Evolutionary conservation across 352 stramenopile genomes (phyloP).

Genomic region (Phytophthora litchii): DNA sequence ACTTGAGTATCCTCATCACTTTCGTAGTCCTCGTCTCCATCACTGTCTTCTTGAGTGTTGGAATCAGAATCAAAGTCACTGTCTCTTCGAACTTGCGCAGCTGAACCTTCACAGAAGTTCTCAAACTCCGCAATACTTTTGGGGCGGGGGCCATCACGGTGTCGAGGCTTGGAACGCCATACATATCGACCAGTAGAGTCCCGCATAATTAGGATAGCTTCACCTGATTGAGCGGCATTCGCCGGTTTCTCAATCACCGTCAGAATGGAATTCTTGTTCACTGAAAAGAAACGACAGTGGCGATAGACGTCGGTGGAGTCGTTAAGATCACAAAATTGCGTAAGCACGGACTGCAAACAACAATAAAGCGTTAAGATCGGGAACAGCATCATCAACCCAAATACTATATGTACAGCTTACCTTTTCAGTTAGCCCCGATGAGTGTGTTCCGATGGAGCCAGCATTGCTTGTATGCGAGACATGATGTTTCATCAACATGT

Average conservation of each 20-base stretch:
- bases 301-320: constrained; percentile 44
- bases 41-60: constrained; percentile 30
- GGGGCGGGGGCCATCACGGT: constrained; percentile 55
- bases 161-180: constrained; percentile 78
- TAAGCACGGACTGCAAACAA: constrained; percentile 52
- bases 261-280: constrained; percentile 83
- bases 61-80: constrained; percentile 33
- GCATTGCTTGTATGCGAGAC: constrained; percentile 60
- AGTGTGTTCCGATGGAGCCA: constrained; percentile 46
- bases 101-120: constrained; percentile 52
- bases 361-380: constrained; percentile 12
- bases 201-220: constrained; percentile 81
- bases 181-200: constrained; percentile 80
- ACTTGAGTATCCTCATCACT: constrained; percentile 32
- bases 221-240: constrained; percentile 41
- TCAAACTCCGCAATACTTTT: constrained; percentile 69
- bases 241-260: constrained; percentile 81
- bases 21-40: constrained; percentile 42
- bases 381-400: not conserved
- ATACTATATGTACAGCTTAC: constrained; percentile 25
- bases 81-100: constrained; percentile 13
- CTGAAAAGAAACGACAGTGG: constrained; percentile 81
- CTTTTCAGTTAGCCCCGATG: constrained; percentile 65
- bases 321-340: constrained; percentile 60
- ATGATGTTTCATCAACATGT: constrained; percentile 90